A percentile compares a stretch with the other conserved stretches of the same genome.
phyloP scores from a whole-genome alignment of 257 asterid species.

The Petrea volubilis region DNA sequence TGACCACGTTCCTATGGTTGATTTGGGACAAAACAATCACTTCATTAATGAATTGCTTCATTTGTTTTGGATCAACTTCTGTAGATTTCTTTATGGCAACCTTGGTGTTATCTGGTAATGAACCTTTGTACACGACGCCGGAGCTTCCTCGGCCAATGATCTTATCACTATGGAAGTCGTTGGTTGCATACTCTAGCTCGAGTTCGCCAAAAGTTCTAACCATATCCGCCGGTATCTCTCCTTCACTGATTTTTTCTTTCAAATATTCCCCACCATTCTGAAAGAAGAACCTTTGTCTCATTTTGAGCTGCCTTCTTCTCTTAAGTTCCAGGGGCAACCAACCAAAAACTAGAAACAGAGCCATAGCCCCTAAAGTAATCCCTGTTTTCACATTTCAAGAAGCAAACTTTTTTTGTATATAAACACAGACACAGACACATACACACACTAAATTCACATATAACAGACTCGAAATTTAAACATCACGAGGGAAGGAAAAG shows the following conservation, averaged over 20 bases:
- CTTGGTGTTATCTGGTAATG: neutral
- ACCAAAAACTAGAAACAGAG: conserved; percentile 18
- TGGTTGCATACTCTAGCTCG: conserved; percentile 31
- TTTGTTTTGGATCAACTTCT: conserved; percentile 33
- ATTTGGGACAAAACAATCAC: too few relatives aligned
- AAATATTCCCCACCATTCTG: too few relatives aligned
- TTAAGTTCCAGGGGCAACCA: conserved; percentile 29
- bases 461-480: too few relatives aligned
- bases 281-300: neutral
- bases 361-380: conserved; percentile 23
- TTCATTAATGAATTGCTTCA: too few relatives aligned
- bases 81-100: conserved; percentile 34
- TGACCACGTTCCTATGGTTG: too few relatives aligned
- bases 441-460: too few relatives aligned
- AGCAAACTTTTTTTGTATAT: neutral
- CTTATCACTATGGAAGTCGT: conserved; percentile 20
- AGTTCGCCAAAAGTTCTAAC: conserved; percentile 11
- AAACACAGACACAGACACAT: too few relatives aligned
- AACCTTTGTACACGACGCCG: conserved; percentile 27
- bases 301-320: conserved; percentile 17
- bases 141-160: conserved; percentile 38
- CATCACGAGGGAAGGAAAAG: too few relatives aligned
- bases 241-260: too few relatives aligned
- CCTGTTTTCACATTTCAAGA: conserved; percentile 10
- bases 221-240: neutral